phyloP scores from a whole-genome alignment of 1,284 basidiomycete species.

The Omphalotus olearius region DNA sequence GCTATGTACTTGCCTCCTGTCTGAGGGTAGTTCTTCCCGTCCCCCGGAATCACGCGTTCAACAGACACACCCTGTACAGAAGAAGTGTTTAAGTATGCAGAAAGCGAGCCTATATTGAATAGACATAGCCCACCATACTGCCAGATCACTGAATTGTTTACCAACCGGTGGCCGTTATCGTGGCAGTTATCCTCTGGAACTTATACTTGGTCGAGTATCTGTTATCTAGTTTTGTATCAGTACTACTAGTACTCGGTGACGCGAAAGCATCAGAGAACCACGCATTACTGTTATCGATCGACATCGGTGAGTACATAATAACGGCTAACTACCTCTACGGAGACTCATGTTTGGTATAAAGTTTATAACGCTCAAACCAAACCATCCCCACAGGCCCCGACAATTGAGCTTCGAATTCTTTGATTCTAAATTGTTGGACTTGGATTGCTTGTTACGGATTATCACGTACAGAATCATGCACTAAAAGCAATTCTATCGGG shows the following conservation, averaged over 20 bases:
- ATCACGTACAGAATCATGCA: no score
- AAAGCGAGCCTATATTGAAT: neutral
- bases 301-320: neutral
- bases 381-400: neutral
- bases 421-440: neutral
- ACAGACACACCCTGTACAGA: constrained; percentile 43
- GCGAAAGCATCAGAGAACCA: neutral
- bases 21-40: constrained; percentile 44
- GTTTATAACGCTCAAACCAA: neutral
- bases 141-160: neutral
- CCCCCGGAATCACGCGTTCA: constrained; percentile 36
- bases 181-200: neutral
- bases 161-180: neutral
- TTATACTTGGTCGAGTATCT: neutral
- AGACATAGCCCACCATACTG: neutral
- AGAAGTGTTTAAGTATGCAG: neutral
- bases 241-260: neutral
- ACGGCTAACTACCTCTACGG: neutral
- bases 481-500: no score
- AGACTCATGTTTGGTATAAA: neutral
- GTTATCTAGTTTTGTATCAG: neutral
- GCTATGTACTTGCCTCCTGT: constrained; percentile 36
- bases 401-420: neutral
- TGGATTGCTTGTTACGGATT: no score
- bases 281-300: constrained; percentile 1